phyloP scores from a whole-genome alignment of 2,329 filamentous ascomycete genomes.

The Penicillium sp. region DNA sequence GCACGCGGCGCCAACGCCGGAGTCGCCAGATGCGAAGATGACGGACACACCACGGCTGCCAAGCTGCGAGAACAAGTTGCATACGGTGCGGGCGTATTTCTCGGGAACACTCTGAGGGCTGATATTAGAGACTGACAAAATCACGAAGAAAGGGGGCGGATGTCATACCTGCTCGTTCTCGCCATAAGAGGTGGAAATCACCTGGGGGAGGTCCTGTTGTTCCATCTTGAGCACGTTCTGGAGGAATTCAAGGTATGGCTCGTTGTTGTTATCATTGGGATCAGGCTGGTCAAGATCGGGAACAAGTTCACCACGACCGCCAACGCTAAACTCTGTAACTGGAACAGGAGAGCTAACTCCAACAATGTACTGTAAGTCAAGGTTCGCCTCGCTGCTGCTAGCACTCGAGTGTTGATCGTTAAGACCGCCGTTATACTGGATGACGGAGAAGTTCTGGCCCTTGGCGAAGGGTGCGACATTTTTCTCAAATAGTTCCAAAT shows the following conservation, averaged over 20 bases:
- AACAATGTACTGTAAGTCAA: conserved; percentile 45
- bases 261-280: conserved; percentile 37
- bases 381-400: conserved; percentile 43
- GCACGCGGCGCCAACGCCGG: conserved; percentile 36
- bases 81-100: conserved; percentile 33
- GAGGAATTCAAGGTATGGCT: conserved; percentile 38
- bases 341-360: conserved; percentile 39
- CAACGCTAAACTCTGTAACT: conserved; percentile 42
- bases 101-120: conserved; percentile 26
- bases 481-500: conserved; percentile 36
- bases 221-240: conserved; percentile 27
- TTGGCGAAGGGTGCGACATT: conserved; percentile 34
- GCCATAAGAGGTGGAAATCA: conserved; percentile 36
- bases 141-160: background rate
- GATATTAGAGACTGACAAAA: background rate
- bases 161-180: conserved; percentile 33
- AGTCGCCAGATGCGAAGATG: conserved; percentile 44
- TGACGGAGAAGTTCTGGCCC: conserved; percentile 40
- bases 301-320: conserved; percentile 39
- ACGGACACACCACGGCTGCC: conserved; percentile 44
- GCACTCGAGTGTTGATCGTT: conserved; percentile 30
- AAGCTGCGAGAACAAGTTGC: conserved; percentile 42
- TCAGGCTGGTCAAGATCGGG: conserved; percentile 43
- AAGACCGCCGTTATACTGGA: conserved; percentile 36
- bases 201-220: conserved; percentile 27